These are phyloP conservation scores for Sarocladium oryzae DNA, from an alignment of 2,329 filamentous ascomycete genomes.

Conservation along the genomic window DNA sequence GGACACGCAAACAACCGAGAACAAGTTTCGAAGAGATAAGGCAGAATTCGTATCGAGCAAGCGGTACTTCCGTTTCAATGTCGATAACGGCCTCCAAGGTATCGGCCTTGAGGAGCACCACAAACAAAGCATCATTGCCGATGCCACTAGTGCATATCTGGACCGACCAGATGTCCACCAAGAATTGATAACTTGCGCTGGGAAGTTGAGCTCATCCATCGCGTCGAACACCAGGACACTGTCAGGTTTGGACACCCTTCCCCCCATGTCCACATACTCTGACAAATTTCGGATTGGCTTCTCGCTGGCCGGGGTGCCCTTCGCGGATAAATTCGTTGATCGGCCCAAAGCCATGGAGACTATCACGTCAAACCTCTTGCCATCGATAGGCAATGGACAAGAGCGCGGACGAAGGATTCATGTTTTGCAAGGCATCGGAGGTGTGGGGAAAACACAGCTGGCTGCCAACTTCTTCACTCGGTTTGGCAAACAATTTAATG, in stretches of 20 bases:
- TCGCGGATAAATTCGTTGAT: constrained; percentile 55
- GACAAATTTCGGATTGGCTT: not conserved
- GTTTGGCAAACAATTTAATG: constrained; percentile 16
- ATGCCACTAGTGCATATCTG: constrained; percentile 14
- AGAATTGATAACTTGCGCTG: not conserved
- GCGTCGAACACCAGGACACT: too few species aligned
- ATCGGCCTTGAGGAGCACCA: constrained; percentile 31
- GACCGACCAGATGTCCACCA: constrained; percentile 2
- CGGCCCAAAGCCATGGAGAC: constrained; percentile 25
- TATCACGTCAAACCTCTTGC: not conserved
- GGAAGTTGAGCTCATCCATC: not conserved
- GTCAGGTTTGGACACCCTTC: too few species aligned
- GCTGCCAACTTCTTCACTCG: constrained; percentile 3
- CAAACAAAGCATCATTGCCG: constrained; percentile 11
- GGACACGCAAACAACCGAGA: constrained; percentile 31
- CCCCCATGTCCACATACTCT: not conserved
- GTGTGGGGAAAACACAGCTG: constrained; percentile 6
- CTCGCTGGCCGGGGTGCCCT: constrained; percentile 19
- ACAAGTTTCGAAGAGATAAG: constrained; percentile 25
- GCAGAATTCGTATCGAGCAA: constrained; percentile 21
- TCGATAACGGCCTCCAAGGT: constrained; percentile 33
- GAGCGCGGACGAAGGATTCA: not conserved
- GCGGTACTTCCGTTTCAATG: constrained; percentile 38
- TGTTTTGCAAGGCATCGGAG: constrained; percentile 5
- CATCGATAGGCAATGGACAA: not conserved